Evolutionary conservation across 345 rosid species (phyloP).

Genomic region (Viola odorata): DNA sequence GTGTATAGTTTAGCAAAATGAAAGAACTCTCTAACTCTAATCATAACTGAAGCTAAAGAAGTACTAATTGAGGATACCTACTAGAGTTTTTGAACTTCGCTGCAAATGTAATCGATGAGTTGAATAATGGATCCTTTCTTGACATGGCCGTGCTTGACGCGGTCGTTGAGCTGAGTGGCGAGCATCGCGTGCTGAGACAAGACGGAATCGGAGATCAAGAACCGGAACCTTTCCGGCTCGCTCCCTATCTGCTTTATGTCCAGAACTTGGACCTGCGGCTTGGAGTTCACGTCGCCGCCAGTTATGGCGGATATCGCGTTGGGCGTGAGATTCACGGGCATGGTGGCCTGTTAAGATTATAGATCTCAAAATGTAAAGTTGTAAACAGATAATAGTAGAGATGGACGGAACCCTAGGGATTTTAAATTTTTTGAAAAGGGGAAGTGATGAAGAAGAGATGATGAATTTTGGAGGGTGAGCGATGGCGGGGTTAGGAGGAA

Average conservation of each 20-base stretch:
- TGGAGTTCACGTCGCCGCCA: slow-evolving; percentile 68
- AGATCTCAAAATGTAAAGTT: neutral
- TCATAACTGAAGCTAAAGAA: neutral
- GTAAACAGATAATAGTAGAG: neutral
- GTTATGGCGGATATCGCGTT: slow-evolving; percentile 60
- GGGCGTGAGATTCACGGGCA: slow-evolving; percentile 72
- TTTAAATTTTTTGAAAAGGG: neutral
- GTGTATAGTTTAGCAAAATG: no score
- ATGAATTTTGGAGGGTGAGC: neutral
- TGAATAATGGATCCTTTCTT: slow-evolving; percentile 79
- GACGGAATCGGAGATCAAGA: slow-evolving; percentile 61
- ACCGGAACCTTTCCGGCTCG: slow-evolving; percentile 67
- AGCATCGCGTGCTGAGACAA: slow-evolving; percentile 74
- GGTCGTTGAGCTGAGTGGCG: slow-evolving; percentile 76
- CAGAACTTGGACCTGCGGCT: slow-evolving; percentile 73
- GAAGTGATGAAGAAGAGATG: neutral
- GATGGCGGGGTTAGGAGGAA: neutral
- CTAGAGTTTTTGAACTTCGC: slow-evolving; percentile 63
- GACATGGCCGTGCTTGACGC: slow-evolving; percentile 48
- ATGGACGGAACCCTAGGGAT: neutral
- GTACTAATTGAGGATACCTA: slow-evolving; percentile 13
- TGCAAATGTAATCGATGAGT: slow-evolving; percentile 79
- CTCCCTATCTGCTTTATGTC: slow-evolving; percentile 58
- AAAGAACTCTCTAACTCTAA: no score
- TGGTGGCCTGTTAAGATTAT: slow-evolving; percentile 11